Conservation (phyloP, 345 rosid species). For the Eutrema heterophyllum region DNA sequence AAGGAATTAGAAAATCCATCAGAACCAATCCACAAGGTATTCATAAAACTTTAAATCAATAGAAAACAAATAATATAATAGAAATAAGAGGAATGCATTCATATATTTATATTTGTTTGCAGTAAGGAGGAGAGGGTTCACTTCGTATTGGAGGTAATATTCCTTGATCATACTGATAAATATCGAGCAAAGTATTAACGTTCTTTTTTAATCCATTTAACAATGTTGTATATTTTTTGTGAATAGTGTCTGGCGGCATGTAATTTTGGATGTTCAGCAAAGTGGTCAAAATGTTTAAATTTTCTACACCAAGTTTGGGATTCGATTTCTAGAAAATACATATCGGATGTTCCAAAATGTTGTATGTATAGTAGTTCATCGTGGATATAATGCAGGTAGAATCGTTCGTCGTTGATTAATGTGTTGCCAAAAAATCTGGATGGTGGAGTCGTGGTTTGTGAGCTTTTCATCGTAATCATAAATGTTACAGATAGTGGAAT, state of each 20-base stretch:
- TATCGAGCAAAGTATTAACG: neutral
- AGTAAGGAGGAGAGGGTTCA: slow-evolving; percentile 12
- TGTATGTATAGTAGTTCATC: too few relatives aligned
- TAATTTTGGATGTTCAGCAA: slow-evolving; percentile 10
- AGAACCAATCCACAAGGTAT: slow-evolving; percentile 3
- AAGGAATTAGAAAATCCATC: neutral
- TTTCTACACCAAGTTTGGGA: too few relatives aligned
- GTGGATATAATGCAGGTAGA: too few relatives aligned
- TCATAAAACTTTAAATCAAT: neutral
- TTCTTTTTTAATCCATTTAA: neutral
- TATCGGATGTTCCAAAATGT: too few relatives aligned
- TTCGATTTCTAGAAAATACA: too few relatives aligned
- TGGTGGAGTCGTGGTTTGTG: too few relatives aligned
- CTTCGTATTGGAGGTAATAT: neutral
- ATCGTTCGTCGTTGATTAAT: too few relatives aligned
- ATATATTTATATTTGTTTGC: neutral
- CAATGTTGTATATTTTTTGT: neutral
- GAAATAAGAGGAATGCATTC: neutral
- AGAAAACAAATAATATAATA: neutral
- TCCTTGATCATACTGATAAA: neutral
- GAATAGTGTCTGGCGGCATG: slow-evolving; percentile 28
- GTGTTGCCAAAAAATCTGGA: too few relatives aligned
- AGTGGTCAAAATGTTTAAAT: too few relatives aligned
- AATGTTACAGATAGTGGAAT: too few relatives aligned
- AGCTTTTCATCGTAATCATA: too few relatives aligned